Evolutionary conservation across 352 stramenopile species (phyloP), one percentile per base, ranked within the genome.

Genomic region (Elongisporangium prolatum): DNA sequence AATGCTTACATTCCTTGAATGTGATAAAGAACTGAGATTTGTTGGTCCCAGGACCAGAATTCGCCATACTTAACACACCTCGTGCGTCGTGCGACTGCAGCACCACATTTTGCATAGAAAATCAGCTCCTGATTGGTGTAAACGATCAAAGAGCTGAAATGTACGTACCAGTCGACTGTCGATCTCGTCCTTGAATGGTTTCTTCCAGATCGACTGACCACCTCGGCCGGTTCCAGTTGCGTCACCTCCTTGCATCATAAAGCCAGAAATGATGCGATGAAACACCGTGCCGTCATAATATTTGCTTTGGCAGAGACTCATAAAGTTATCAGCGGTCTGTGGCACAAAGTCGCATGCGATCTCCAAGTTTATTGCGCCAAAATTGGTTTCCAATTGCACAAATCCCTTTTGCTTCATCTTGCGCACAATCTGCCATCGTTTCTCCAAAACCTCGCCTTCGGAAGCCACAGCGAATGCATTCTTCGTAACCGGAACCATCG

Each of bases 21-120:
- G 97, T 99, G 60, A 99, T 97, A 71, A 99, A 99, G 74, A 99
- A 99, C 84, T 99, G 97, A n/a, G 90, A 96, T 24, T 86, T 88
- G 72, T 99, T 99, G 2, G 93, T 98, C 21, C 93, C 80, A n/a
- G 88, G 83, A 9, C 97, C 97, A 10, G 91, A 86, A 66, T 99
- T 99, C 0, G 97, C 97, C 96, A 99, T 99, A 52, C 83, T 97
- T 22, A 99, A 57, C 22, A 99, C 80, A 8, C 96, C 97, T 22
- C 78, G 68, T 22, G 75, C 83, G 28, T 91, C 81, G 69, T 99
- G 97, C 44, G 64, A 80, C 72, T 93, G 50, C 14, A 49, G 9
- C 9, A 9, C 1, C 9, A 8, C 22, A 13, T 40, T 20, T 48
- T 38, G 9, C 54, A 54, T 21, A 22, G 58, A 56, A 48, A 3